These are phyloP conservation scores for Dactylellina leptospora DNA, from an alignment of 2,329 filamentous ascomycete genomes.

Conservation along the genomic window DNA sequence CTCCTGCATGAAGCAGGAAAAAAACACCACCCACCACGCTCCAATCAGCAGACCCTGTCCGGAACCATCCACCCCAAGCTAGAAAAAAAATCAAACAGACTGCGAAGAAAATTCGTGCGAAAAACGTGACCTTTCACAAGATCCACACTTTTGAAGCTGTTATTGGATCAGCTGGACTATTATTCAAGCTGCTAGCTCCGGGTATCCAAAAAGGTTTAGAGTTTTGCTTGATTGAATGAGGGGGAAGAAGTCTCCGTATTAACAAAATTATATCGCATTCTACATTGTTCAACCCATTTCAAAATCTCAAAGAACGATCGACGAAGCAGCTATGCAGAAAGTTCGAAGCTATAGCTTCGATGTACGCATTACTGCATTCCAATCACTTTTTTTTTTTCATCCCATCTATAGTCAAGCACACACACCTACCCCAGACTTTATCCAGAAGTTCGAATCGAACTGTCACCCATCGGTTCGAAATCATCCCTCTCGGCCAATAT, in stretches of 20 bases:
- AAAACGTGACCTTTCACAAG: slow-evolving; percentile 28
- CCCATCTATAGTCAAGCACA: background rate
- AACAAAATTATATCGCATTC: background rate
- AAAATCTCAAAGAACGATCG: too few species aligned
- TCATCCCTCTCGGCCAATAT: slow-evolving; percentile 3
- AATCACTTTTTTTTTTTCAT: background rate
- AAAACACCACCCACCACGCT: too few species aligned
- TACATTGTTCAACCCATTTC: too few species aligned
- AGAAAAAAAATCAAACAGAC: too few species aligned
- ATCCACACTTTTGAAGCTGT: slow-evolving; percentile 13
- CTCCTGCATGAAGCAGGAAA: slow-evolving; percentile 22
- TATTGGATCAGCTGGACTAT: slow-evolving; percentile 19
- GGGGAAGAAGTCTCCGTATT: background rate
- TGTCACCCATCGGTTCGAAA: slow-evolving; percentile 19
- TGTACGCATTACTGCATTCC: background rate
- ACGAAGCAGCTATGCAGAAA: too few species aligned
- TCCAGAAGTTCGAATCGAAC: slow-evolving; percentile 33
- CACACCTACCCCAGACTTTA: background rate
- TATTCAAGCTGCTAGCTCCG: background rate
- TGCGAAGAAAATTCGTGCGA: background rate
- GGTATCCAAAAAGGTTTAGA: too few species aligned
- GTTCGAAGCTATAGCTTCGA: too few species aligned
- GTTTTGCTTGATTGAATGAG: too few species aligned
- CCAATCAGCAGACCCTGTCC: slow-evolving; percentile 41
- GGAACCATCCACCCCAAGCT: slow-evolving; percentile 1